Percentiles rank a stretch among this genome's conserved stretches.
Evolutionary conservation across 495 filamentous ascomycete species (phyloP).

Genomic region (Echria macrotheca): DNA sequence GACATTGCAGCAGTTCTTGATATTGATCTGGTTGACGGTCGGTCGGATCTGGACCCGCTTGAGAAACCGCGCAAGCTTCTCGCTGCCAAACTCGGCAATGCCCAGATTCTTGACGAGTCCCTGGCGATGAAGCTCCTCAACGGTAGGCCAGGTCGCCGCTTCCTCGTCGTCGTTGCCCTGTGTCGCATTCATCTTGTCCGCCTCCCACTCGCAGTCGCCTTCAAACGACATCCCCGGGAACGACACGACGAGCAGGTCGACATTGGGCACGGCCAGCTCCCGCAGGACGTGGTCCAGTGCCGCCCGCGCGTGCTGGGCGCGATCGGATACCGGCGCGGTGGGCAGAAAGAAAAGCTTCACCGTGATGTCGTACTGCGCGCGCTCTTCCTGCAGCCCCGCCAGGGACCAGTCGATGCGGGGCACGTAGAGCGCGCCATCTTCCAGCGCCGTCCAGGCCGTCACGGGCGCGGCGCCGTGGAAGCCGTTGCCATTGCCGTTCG

Average conservation of each 20-base stretch:
- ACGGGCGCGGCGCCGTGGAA: slow-evolving; percentile 23
- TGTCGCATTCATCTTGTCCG: slow-evolving; percentile 54
- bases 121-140: slow-evolving; percentile 67
- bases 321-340: slow-evolving; percentile 52
- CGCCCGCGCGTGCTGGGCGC: slow-evolving; percentile 63
- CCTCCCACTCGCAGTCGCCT: slow-evolving; percentile 79
- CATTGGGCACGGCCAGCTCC: slow-evolving; percentile 64
- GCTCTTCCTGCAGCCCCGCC: slow-evolving; percentile 69
- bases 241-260: slow-evolving; percentile 87
- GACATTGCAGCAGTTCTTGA: slow-evolving; percentile 93
- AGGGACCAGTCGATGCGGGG: slow-evolving; percentile 69
- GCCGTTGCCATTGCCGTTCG: slow-evolving; percentile 20
- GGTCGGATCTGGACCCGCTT: slow-evolving; percentile 63
- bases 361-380: slow-evolving; percentile 82
- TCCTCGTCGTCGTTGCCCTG: slow-evolving; percentile 64
- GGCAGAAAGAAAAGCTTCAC: slow-evolving; percentile 91
- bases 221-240: slow-evolving; percentile 94
- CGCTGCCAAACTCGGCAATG: slow-evolving; percentile 82
- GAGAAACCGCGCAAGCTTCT: slow-evolving; percentile 60
- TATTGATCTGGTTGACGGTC: slow-evolving; percentile 91
- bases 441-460: slow-evolving; percentile 59
- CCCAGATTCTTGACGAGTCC: slow-evolving; percentile 72
- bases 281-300: slow-evolving; percentile 73
- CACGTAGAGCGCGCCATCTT: slow-evolving; percentile 61
- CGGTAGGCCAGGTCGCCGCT: slow-evolving; percentile 57